Evolutionary conservation across 345 rosid genomes (phyloP).

Genomic region (Corchorus capsularis): DNA sequence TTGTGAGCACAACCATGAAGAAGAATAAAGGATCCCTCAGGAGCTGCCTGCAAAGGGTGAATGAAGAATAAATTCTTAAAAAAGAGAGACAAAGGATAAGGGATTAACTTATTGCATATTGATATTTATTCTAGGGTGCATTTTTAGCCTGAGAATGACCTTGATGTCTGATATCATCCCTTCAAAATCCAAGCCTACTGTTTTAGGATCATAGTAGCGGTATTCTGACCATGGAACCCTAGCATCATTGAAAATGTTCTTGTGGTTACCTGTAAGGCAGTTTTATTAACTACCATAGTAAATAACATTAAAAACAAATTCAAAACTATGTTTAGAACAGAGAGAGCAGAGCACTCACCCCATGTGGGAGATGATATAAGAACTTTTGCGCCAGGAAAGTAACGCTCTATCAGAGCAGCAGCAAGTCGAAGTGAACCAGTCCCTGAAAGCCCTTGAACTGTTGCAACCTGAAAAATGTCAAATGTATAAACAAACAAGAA

Average conservation of each 20-base stretch:
- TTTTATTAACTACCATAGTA: constrained; percentile 13
- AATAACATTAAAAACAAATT: neutral
- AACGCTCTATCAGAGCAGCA: constrained; percentile 90
- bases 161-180: constrained; percentile 94
- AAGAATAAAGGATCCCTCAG: constrained; percentile 88
- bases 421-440: constrained; percentile 95
- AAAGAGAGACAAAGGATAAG: neutral
- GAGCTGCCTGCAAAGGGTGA: constrained; percentile 66
- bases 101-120: neutral
- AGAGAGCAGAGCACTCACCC: constrained; percentile 51
- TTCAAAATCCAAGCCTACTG: constrained; percentile 97
- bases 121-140: neutral
- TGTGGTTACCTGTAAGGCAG: constrained; percentile 79
- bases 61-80: neutral
- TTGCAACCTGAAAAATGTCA: constrained; percentile 69
- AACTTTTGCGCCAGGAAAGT: constrained; percentile 90
- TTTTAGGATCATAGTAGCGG: constrained; percentile 93
- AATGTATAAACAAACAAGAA: constrained; percentile 3
- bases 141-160: constrained; percentile 41
- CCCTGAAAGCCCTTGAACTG: constrained; percentile 97
- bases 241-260: constrained; percentile 95
- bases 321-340: constrained; percentile 13
- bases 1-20: constrained; percentile 99
- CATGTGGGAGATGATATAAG: constrained; percentile 90
- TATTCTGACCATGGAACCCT: constrained; percentile 95